These are phyloP conservation scores for Penicillium expansum DNA, from an alignment of 2,329 filamentous ascomycete genomes.

Conservation along the genomic window DNA sequence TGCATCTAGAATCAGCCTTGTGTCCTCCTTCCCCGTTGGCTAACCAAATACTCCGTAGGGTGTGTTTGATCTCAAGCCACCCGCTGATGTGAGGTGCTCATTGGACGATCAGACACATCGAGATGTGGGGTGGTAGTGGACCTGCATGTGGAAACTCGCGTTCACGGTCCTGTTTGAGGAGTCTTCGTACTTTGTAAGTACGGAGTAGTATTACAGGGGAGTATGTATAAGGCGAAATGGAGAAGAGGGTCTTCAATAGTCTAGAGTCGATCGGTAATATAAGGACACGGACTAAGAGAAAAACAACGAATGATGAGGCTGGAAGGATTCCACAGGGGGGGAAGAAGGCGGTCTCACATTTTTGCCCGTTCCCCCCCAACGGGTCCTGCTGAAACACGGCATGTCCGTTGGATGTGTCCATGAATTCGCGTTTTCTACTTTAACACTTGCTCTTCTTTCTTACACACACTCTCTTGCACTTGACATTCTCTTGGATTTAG, in stretches of 20 bases:
- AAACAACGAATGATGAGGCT: neutral
- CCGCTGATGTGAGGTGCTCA: neutral
- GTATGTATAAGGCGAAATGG: neutral
- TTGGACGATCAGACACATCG: constrained; percentile 2
- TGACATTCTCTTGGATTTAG: neutral
- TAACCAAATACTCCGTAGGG: neutral
- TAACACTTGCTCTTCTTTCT: neutral
- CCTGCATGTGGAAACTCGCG: neutral
- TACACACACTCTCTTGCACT: neutral
- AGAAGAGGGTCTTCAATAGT: neutral
- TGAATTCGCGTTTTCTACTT: neutral
- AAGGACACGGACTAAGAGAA: neutral
- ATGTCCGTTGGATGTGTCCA: neutral
- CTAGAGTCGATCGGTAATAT: constrained; percentile 5
- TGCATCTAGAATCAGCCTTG: neutral
- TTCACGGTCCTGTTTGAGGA: neutral
- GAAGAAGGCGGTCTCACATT: constrained; percentile 25
- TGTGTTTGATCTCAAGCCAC: constrained; percentile 5
- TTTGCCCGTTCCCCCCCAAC: constrained; percentile 15
- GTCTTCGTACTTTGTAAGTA: neutral
- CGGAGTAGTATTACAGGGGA: neutral
- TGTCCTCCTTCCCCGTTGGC: neutral
- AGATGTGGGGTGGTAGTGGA: constrained; percentile 1
- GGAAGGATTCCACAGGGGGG: constrained; percentile 5
- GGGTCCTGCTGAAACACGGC: constrained; percentile 21